These are phyloP conservation scores for Rhodotorula kratochvilovae DNA, from an alignment of 768 basidiomycete species.

Conservation along the genomic window DNA sequence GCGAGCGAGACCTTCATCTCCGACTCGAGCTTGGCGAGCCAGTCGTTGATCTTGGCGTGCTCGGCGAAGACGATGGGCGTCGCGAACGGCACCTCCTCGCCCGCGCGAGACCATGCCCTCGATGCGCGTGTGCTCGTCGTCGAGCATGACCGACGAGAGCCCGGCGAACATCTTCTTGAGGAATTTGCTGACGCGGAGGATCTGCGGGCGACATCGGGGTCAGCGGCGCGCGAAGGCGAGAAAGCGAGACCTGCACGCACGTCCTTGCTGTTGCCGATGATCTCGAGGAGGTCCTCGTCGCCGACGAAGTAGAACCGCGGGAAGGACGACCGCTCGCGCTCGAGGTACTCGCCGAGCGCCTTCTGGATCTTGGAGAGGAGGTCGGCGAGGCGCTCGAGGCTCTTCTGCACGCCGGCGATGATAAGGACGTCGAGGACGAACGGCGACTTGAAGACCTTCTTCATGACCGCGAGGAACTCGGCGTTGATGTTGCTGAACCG, in stretches of 20 bases:
- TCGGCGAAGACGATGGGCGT: constrained; percentile 82
- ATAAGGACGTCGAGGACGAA: constrained; percentile 96
- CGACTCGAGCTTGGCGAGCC: constrained; percentile 84
- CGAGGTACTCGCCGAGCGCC: constrained; percentile 95
- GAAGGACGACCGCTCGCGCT: constrained; percentile 94
- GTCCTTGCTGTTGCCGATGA: constrained; percentile 99
- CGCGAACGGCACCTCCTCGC: constrained; percentile 83
- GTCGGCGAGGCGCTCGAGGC: constrained; percentile 90
- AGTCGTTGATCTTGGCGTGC: constrained; percentile 96
- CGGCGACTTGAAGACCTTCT: constrained; percentile 98
- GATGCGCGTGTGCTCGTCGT: constrained; percentile 81
- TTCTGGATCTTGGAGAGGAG: constrained; percentile 98
- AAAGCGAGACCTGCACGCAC: neutral
- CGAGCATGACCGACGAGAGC: constrained; percentile 78
- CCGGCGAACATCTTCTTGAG: constrained; percentile 99
- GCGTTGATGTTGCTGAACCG: constrained; percentile 98
- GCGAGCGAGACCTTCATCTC: constrained; percentile 91
- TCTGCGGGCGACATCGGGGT: constrained; percentile 45
- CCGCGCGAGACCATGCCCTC: constrained; percentile 91
- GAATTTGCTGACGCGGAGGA: constrained; percentile 96
- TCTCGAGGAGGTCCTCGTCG: constrained; percentile 96
- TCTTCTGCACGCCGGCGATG: constrained; percentile 93
- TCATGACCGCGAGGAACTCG: constrained; percentile 97
- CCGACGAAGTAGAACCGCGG: constrained; percentile 99
- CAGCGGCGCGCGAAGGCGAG: neutral